A percentile compares a stretch with the other conserved stretches of the same genome.
These are phyloP conservation scores for Leccinum uliginosum DNA, from an alignment of 768 basidiomycete species.

Conservation along the genomic window DNA sequence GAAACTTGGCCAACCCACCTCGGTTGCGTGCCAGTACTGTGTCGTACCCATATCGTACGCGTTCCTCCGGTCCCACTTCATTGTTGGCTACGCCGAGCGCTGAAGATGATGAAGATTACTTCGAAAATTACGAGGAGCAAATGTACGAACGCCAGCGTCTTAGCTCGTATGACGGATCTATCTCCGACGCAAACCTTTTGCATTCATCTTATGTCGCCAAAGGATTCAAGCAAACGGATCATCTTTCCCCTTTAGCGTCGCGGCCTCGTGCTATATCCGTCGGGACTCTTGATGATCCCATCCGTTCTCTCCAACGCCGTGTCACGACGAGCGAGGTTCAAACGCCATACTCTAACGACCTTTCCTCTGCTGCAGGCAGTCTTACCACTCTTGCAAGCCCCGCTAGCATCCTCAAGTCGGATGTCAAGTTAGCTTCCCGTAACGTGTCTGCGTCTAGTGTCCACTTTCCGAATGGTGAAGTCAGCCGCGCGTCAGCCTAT, in stretches of 20 bases:
- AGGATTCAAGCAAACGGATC: constrained; percentile 72
- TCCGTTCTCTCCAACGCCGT: constrained; percentile 65
- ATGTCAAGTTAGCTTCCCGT: constrained; percentile 47
- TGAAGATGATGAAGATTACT: constrained; percentile 74
- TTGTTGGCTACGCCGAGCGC: constrained; percentile 58
- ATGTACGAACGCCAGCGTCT: constrained; percentile 53
- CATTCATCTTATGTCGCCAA: constrained; percentile 62
- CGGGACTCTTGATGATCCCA: constrained; percentile 79
- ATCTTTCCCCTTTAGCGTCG: constrained; percentile 45
- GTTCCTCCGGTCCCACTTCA: constrained; percentile 55
- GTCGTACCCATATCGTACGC: constrained; percentile 82
- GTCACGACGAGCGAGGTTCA: constrained; percentile 55
- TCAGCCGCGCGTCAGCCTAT: constrained; percentile 60
- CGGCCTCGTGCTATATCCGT: constrained; percentile 85
- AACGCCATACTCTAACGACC: constrained; percentile 52
- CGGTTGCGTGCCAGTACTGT: constrained; percentile 88
- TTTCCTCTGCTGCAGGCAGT: constrained; percentile 37
- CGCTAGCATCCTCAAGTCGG: constrained; percentile 54
- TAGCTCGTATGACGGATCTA: constrained; percentile 55
- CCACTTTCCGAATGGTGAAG: constrained; percentile 66
- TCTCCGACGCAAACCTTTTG: constrained; percentile 47
- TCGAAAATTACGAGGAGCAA: constrained; percentile 51
- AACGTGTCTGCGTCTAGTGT: constrained; percentile 46
- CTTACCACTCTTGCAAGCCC: constrained; percentile 26
- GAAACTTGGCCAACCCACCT: constrained; percentile 74